Base-by-base conservation (phyloP, 306 rosid species). In the Prunus mira region DNA sequence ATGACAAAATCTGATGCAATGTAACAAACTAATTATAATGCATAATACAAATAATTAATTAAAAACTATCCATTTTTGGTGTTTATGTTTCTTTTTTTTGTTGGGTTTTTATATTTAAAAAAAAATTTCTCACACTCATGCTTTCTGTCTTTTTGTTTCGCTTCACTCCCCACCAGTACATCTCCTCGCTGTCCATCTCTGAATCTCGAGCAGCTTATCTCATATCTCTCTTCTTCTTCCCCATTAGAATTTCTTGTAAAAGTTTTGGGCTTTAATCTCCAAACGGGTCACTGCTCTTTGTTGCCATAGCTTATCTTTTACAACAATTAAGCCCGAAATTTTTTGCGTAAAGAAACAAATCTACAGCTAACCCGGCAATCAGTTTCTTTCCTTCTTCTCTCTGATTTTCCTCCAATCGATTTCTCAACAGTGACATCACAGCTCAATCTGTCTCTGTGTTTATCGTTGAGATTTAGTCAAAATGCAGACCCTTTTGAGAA, bases 81-180 rank as follows among this genome's bases (percentile, higher is more conserved):
- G 25, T 12, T 70, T 22, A 17, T 46, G 7, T 13, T 62, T 55
- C 12, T 1, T 11, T 12, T 60, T n/a, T 22, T 60, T 12, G 3
- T 15, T 41, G 7, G 43, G 9, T 38, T 38, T 58, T 65, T 17
- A 32, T 32, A 32, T 4, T 6, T 1, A 6, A 34, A 34, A 5
- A 0, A 34, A 34, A 38, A 63, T 32, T 34, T 19, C 81, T 55
- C 72, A 68, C 72, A 13, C 66, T 43, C 49, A 10, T 65, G 67
- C 79, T 56, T 60, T 86, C 84, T 82, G 89, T 86, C 88, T 62
- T 69, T 77, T 71, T 72, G 66, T 72, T 72, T 10, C 60, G 69
- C 77, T 54, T 86, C 75, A 51, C 83, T 76, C 76, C 85, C 38
- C 78, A 75, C 83, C 76, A 69, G 78, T 85, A 34, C 81, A 11